These are phyloP conservation scores for Mycena capillaripes DNA, from an alignment of 768 basidiomycete species.

Conservation along the genomic window DNA sequence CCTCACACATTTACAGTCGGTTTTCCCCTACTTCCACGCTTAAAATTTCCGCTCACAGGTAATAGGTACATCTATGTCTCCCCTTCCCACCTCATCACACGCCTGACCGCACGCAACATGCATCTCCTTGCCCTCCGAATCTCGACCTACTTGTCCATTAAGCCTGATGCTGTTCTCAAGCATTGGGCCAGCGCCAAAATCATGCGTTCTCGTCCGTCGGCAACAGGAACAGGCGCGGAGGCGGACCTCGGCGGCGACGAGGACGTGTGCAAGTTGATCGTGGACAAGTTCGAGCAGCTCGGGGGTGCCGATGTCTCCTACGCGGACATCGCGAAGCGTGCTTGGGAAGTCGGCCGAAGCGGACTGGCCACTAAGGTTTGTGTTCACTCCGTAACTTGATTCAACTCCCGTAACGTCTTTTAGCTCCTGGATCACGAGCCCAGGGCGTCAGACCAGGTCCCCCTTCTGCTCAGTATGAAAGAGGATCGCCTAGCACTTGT, in stretches of 20 bases:
- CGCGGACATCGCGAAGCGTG: conserved; percentile 93
- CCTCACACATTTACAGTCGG: conserved; percentile 91
- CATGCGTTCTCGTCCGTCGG: conserved; percentile 72
- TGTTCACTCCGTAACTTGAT: not conserved
- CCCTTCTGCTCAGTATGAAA: conserved; percentile 93
- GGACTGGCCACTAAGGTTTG: conserved; percentile 87
- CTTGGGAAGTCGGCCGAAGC: conserved; percentile 90
- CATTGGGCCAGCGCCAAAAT: conserved; percentile 99
- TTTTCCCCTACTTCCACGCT: conserved; percentile 23
- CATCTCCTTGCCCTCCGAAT: conserved; percentile 95
- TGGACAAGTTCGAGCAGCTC: conserved; percentile 89
- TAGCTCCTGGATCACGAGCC: conserved; percentile 94
- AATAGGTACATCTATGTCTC: conserved; percentile 86
- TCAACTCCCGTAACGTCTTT: not conserved
- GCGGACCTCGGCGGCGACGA: conserved; percentile 78
- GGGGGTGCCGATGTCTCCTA: conserved; percentile 88
- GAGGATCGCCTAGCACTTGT: conserved; percentile 89
- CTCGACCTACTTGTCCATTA: conserved; percentile 85
- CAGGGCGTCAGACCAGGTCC: conserved; percentile 92
- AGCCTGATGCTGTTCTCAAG: conserved; percentile 88
- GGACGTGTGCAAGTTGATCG: conserved; percentile 84
- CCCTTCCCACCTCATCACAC: conserved; percentile 83
- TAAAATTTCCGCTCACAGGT: conserved; percentile 15
- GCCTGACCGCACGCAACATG: conserved; percentile 88
- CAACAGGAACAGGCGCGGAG: conserved; percentile 66